phyloP scores from a whole-genome alignment of 768 basidiomycete species.

The Lentinula guzmanii region DNA sequence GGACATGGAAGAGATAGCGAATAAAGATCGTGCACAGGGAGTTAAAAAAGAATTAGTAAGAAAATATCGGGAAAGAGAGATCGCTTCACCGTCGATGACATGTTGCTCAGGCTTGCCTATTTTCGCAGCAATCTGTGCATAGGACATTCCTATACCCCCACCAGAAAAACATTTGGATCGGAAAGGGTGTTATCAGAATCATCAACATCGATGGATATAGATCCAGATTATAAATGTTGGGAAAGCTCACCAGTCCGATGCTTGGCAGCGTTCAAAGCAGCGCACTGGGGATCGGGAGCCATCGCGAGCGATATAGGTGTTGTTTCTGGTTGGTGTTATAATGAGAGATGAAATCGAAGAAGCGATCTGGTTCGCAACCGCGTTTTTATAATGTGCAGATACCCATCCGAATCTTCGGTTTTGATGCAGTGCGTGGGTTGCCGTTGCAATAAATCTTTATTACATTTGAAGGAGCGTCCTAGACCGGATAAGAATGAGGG shows the following conservation, averaged over 20 bases:
- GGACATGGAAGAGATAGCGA: background rate
- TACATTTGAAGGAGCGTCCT: background rate
- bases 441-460: background rate
- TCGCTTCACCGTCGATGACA: constrained; percentile 44
- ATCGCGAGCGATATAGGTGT: constrained; percentile 20
- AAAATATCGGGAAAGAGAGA: background rate
- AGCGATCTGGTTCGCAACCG: background rate
- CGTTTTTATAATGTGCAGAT: background rate
- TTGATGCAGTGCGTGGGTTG: background rate
- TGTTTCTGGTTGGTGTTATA: background rate
- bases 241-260: constrained; percentile 35
- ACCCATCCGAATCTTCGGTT: background rate
- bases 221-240: background rate
- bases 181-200: background rate
- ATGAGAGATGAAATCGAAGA: no score
- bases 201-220: background rate
- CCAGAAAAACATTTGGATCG: background rate
- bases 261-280: constrained; percentile 51
- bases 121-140: constrained; percentile 40
- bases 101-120: constrained; percentile 38
- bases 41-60: background rate
- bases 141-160: constrained; percentile 35
- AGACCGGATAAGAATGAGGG: no score
- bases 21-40: background rate
- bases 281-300: constrained; percentile 51